phyloP scores from a whole-genome alignment of 164 flowering plant species.

The Paratinospora sagittata region DNA sequence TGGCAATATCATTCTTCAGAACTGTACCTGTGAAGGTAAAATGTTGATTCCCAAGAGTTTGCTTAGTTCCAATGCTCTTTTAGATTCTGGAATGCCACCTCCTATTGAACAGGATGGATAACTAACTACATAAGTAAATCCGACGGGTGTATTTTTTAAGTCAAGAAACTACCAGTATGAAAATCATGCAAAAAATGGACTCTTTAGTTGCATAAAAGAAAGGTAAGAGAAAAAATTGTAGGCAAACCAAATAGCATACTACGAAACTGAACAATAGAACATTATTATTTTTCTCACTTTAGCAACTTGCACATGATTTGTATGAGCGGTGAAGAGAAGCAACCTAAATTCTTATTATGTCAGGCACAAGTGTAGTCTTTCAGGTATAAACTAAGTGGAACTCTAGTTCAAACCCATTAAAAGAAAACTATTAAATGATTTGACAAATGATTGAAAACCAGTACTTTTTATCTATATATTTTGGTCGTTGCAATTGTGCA shows the following conservation, averaged over 20 bases:
- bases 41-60: conserved; percentile 52
- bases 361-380: no score
- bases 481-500: no score
- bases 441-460: no score
- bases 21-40: conserved; percentile 56
- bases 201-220: neutral
- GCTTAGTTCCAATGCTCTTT: conserved; percentile 61
- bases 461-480: no score
- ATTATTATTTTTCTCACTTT: neutral
- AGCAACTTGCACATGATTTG: neutral
- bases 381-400: no score
- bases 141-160: neutral
- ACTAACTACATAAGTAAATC: neutral
- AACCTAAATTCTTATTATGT: no score
- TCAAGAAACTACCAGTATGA: neutral
- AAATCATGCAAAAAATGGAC: neutral
- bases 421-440: no score
- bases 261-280: neutral
- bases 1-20: neutral
- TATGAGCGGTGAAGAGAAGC: no score
- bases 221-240: neutral
- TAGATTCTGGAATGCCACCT: conserved; percentile 79
- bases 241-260: neutral
- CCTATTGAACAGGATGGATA: conserved; percentile 31
- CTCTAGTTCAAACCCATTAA: no score